Base-by-base conservation (phyloP, 768 basidiomycete species). In the Auricularia cornea region DNA sequence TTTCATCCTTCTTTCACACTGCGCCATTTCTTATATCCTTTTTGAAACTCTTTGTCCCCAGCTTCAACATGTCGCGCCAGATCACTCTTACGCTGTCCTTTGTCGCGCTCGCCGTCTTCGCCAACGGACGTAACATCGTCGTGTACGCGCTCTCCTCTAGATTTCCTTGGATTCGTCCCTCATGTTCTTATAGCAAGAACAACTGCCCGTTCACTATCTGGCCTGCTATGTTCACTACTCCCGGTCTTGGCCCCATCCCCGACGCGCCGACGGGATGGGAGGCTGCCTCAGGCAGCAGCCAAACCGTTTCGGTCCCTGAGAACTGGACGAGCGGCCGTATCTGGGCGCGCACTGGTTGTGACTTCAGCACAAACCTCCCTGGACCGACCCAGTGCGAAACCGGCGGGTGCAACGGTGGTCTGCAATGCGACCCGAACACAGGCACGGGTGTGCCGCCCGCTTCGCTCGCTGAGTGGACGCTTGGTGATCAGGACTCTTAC, bases 161-260 rank as follows among this genome's bases (percentile, higher is more conserved):
- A 38, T 38, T 14, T 14, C 8, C 10, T 38, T 38, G 10, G 35
- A 38, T 8, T 38, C 16, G 35, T 38, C 35, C 16, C 51, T 52
- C 8, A 52, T 20, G 51, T 3, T 8, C 20, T 14, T n/a, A n/a
- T 52, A 57, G 54, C 28, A 57, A 57, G 54, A 57, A 57, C 30
- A 57, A 57, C 54, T 57, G 62, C 44, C 52, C 62, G 1, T 62
- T 38, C 52, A 57, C 62, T 3, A 30, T 62, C 52, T 62, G 62
- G 62, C 60, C 38, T 5, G 67, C 67, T 1, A 59, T 65, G 23
- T 68, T 64, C 62, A 63, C 67, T n/a, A 64, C 54, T 5, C 54
- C 54, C 62, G 26, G 64, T 61, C 41, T 63, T 32, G 3, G 62
- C 60, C 28, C 56, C 41, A n/a, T n/a, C 31, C 62, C 63, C 48